Evolutionary conservation across 106 monocot genomes (phyloP).

Genomic region (Dendrobium nobile): DNA sequence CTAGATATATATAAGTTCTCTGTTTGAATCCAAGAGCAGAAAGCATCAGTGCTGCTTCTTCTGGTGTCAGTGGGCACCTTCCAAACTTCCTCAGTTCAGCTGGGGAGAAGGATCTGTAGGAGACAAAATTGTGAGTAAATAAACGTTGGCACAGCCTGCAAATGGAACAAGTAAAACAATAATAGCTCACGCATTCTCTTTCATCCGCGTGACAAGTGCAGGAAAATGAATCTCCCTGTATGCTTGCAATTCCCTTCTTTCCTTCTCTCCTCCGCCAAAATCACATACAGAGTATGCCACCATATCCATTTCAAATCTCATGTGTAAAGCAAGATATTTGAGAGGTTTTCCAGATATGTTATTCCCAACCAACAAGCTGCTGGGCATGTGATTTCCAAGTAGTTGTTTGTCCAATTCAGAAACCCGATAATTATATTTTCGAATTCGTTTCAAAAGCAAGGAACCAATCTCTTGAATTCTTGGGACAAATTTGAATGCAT

Average conservation of each 20-base stretch:
- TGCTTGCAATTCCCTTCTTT: conserved; percentile 65
- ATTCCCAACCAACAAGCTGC: not conserved
- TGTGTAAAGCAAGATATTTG: conserved; percentile 76
- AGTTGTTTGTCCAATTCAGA: conserved; percentile 22
- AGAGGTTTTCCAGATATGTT: conserved; percentile 15
- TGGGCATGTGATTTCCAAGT: conserved; percentile 37
- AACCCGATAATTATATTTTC: conserved; percentile 22
- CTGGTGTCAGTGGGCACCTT: conserved; percentile 68
- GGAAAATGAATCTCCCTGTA: conserved; percentile 89
- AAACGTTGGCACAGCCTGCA: not conserved
- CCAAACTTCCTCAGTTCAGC: conserved; percentile 46
- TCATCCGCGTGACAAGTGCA: conserved; percentile 35
- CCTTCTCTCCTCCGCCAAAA: conserved; percentile 76
- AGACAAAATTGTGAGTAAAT: not conserved
- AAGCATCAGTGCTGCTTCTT: conserved; percentile 63
- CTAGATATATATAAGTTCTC: conserved; percentile 62
- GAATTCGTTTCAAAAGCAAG: conserved; percentile 56
- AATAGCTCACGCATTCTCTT: conserved; percentile 31
- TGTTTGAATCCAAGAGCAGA: conserved; percentile 49
- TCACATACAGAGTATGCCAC: conserved; percentile 86
- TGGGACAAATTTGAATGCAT: conserved; percentile 77
- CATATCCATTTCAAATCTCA: conserved; percentile 96
- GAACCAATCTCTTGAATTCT: conserved; percentile 67
- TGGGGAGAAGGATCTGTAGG: conserved; percentile 48
- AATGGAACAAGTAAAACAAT: not conserved